Conservation (phyloP, 768 basidiomycete species). For the Auriscalpium microsporum region DNA sequence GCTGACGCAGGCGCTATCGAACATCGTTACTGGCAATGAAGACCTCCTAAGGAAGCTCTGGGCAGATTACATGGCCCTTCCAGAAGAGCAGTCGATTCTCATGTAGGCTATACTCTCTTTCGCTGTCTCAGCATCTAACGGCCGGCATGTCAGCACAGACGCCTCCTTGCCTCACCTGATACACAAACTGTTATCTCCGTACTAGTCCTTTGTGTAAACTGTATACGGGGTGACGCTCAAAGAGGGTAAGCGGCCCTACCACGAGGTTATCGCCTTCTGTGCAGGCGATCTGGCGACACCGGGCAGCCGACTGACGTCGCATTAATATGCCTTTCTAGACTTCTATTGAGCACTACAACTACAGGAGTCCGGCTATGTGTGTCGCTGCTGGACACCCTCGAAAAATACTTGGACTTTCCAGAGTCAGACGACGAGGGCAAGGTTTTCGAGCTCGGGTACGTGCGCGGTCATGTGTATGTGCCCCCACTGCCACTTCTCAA, state of each 20-base stretch:
- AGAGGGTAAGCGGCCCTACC: constrained; percentile 5
- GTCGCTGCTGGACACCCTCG: constrained; percentile 61
- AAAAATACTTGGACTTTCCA: constrained; percentile 58
- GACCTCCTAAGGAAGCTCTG: constrained; percentile 47
- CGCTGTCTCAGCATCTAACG: not conserved
- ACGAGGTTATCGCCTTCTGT: not conserved
- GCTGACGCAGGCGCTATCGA: constrained; percentile 72
- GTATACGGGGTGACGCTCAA: constrained; percentile 3
- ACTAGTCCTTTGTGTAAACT: constrained; percentile 12
- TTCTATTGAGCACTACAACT: constrained; percentile 41
- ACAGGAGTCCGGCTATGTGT: constrained; percentile 62
- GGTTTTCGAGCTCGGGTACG: constrained; percentile 72
- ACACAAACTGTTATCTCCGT: constrained; percentile 5
- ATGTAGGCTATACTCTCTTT: constrained; percentile 36
- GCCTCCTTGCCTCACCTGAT: constrained; percentile 24
- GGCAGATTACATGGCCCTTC: constrained; percentile 54
- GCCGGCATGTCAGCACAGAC: constrained; percentile 28
- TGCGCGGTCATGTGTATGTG: constrained; percentile 1
- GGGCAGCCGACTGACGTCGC: constrained; percentile 23
- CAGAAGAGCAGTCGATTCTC: constrained; percentile 67
- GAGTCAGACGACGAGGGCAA: constrained; percentile 55
- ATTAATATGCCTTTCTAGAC: constrained; percentile 26
- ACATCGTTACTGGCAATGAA: constrained; percentile 72
- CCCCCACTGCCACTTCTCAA: constrained; percentile 7
- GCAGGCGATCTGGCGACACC: not conserved